A percentile compares a stretch with the other conserved stretches of the same genome.
These are phyloP conservation scores for Lunularia cruciata DNA, from an alignment of 225 moss, liverwort and hornwort species.

Conservation along the genomic window DNA sequence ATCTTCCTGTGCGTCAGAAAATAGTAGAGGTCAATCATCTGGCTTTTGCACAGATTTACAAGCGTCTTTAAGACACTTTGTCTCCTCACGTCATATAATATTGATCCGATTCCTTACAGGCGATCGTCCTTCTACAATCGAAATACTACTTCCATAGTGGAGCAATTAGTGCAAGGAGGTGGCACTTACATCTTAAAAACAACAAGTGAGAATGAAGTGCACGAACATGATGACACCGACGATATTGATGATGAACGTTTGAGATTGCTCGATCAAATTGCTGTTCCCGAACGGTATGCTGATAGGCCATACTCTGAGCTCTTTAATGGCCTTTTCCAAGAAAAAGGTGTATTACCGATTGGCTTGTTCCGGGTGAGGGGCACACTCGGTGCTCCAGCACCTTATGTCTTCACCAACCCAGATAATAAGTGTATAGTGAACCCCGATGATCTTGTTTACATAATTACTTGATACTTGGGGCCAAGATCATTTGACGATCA, in stretches of 20 bases:
- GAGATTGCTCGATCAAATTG: conserved; percentile 53
- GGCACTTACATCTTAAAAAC: neutral
- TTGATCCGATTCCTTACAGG: no score
- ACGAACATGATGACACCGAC: conserved; percentile 5
- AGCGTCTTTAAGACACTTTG: no score
- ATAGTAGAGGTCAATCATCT: no score
- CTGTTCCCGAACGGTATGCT: conserved; percentile 45
- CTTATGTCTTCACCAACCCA: conserved; percentile 82
- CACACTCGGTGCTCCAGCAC: conserved; percentile 65
- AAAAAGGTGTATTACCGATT: conserved; percentile 46
- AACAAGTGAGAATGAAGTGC: conserved; percentile 20
- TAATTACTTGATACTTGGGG: conserved; percentile 43
- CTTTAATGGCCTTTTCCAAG: conserved; percentile 59
- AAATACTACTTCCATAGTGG: conserved; percentile 72
- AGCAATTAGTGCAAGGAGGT: conserved; percentile 70
- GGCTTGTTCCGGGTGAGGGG: conserved; percentile 74
- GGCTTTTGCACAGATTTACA: no score
- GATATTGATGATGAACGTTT: conserved; percentile 11
- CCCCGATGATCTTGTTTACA: conserved; percentile 56
- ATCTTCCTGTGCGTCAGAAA: no score
- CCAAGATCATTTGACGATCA: no score
- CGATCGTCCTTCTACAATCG: conserved; percentile 81
- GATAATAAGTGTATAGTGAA: conserved; percentile 64
- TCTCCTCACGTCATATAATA: no score
- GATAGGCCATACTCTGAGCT: conserved; percentile 56